Evolutionary conservation across 805 yeast genomes (phyloP).

Genomic region (Suhomyces faveliae): DNA sequence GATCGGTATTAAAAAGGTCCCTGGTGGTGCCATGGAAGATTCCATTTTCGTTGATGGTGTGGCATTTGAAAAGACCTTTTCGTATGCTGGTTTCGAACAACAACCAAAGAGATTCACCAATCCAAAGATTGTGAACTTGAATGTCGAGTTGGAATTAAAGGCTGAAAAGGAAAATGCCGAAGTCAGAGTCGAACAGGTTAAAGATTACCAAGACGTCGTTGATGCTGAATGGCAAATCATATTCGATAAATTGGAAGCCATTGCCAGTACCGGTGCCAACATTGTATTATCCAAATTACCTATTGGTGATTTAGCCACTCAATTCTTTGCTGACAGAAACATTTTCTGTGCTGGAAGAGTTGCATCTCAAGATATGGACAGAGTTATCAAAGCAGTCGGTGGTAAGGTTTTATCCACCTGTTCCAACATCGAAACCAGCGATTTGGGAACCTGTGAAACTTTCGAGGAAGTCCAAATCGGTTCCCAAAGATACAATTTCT

Average conservation of each 20-base stretch:
- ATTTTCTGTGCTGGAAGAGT: conserved; percentile 98
- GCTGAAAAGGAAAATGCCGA: conserved; percentile 99
- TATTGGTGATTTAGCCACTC: conserved; percentile 98
- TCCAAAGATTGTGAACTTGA: conserved; percentile 81
- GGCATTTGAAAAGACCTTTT: conserved; percentile 94
- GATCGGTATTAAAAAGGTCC: conserved; percentile 91
- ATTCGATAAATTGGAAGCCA: conserved; percentile 77
- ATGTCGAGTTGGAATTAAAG: conserved; percentile 92
- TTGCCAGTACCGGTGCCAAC: conserved; percentile 83
- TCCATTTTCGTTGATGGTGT: conserved; percentile 88
- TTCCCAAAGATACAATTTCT: conserved; percentile 89
- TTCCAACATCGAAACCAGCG: conserved; percentile 63
- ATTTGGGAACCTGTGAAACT: conserved; percentile 77
- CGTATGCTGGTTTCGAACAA: conserved; percentile 98
- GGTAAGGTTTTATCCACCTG: conserved; percentile 80
- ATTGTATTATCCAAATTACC: conserved; percentile 93
- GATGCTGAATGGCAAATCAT: conserved; percentile 99
- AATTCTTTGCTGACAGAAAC: conserved; percentile 92
- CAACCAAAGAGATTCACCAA: conserved; percentile 83
- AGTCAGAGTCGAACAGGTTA: conserved; percentile 90
- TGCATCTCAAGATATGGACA: conserved; percentile 80
- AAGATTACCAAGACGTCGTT: conserved; percentile 91
- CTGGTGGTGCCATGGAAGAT: conserved; percentile 97
- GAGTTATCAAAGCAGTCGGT: conserved; percentile 92
- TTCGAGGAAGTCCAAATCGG: conserved; percentile 97